phyloP scores from a whole-genome alignment of 164 flowering plant genomes.

The Vitis rotundifolia region DNA sequence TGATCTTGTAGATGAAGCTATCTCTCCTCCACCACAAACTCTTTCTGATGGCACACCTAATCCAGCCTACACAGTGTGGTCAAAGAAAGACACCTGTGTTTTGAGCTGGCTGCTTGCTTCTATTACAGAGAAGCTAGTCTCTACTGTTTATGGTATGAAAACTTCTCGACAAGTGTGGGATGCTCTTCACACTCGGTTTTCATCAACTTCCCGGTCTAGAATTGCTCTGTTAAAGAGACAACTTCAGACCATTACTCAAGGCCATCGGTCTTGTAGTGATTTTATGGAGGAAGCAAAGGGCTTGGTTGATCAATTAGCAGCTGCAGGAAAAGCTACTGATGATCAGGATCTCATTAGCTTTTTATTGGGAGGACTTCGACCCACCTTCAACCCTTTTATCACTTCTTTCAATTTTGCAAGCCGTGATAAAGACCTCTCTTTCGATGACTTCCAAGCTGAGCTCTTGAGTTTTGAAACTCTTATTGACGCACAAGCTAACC shows the following conservation, averaged over 20 bases:
- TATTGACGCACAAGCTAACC: not conserved
- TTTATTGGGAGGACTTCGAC: slow-evolving; percentile 1
- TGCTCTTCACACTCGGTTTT: not conserved
- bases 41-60: slow-evolving; percentile 4
- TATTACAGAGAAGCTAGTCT: slow-evolving; percentile 7
- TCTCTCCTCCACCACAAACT: slow-evolving; percentile 3
- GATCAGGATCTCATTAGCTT: slow-evolving; percentile 4
- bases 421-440: slow-evolving; percentile 1
- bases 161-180: slow-evolving; percentile 7
- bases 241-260: slow-evolving; percentile 10
- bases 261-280: slow-evolving; percentile 4
- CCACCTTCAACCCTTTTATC: slow-evolving; percentile 1
- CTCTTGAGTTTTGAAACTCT: slow-evolving; percentile 8
- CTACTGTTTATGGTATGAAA: slow-evolving; percentile 5
- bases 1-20: slow-evolving; percentile 2
- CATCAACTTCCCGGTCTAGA: slow-evolving; percentile 5
- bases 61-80: slow-evolving; percentile 7
- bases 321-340: slow-evolving; percentile 3
- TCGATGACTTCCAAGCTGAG: slow-evolving; percentile 5
- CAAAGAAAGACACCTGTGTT: slow-evolving; percentile 7
- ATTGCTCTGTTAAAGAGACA: slow-evolving; percentile 7
- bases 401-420: slow-evolving; percentile 2
- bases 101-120: slow-evolving; percentile 6
- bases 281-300: slow-evolving; percentile 2
- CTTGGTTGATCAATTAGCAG: slow-evolving; percentile 2